Conservation (phyloP, 208 protist species). For the Crithidia bombi region DNA sequence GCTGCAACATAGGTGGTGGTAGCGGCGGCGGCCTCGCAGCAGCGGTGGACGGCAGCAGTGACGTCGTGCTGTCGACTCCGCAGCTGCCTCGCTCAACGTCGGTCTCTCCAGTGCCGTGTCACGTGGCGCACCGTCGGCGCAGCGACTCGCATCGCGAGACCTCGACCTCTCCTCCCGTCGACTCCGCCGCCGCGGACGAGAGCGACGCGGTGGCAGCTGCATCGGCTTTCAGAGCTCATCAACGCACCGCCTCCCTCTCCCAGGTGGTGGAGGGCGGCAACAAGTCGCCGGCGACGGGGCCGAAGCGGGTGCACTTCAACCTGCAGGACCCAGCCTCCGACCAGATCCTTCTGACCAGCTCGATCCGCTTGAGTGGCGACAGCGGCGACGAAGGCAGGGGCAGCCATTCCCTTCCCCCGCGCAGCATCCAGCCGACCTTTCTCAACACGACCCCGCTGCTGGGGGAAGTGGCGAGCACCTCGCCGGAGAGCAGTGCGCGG, state of each 20-base stretch:
- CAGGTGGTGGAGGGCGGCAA: not conserved
- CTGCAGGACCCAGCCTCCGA: not conserved
- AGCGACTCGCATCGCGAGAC: constrained; percentile 4
- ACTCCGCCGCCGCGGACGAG: constrained; percentile 2
- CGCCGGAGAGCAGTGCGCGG: not conserved
- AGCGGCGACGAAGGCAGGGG: not conserved
- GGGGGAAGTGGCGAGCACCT: not conserved
- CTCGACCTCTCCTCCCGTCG: constrained; percentile 3
- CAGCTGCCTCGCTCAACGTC: no score
- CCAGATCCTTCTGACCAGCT: not conserved
- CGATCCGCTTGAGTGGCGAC: not conserved
- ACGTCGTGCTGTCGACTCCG: no score
- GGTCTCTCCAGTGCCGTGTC: not conserved
- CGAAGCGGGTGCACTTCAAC: constrained; percentile 20
- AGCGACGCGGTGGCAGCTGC: not conserved
- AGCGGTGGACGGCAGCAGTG: not conserved
- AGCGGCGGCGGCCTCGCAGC: not conserved
- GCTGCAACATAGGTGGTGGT: no score
- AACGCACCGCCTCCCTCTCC: not conserved
- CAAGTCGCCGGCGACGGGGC: constrained; percentile 1
- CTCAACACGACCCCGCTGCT: constrained; percentile 12
- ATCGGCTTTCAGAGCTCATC: not conserved
- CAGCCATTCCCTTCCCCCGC: not conserved
- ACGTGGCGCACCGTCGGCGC: not conserved
- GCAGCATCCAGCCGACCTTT: not conserved